Evolutionary conservation across 192 early-diverging fungal genomes (phyloP).

Genomic region (Phlyctochytrium planicorne): DNA sequence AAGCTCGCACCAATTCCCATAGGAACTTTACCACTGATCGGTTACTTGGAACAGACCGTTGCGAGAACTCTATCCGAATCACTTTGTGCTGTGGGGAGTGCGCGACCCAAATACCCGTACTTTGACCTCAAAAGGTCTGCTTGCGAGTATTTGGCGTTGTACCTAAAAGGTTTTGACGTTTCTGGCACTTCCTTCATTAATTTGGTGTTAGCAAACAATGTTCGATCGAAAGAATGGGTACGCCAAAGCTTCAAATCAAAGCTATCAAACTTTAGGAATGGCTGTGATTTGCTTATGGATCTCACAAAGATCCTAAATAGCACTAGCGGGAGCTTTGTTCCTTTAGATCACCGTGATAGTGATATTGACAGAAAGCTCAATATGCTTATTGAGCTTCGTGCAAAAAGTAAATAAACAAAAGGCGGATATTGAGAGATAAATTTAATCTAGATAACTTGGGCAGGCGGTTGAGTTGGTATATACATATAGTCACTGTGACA

Average conservation of each 20-base stretch:
- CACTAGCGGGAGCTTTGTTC: too few species aligned
- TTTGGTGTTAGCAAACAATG: constrained; percentile 45
- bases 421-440: too few species aligned
- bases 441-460: constrained; percentile 20
- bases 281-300: constrained; percentile 38
- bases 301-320: too few species aligned
- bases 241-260: constrained; percentile 31
- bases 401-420: too few species aligned
- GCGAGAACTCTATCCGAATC: constrained; percentile 39
- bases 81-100: constrained; percentile 37
- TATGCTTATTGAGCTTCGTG: too few species aligned
- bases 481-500: constrained; percentile 21
- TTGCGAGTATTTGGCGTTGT: constrained; percentile 47
- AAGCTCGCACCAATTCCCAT: constrained; percentile 35
- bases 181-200: background rate
- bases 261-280: constrained; percentile 34
- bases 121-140: constrained; percentile 40
- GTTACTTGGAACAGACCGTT: constrained; percentile 56
- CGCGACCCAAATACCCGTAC: constrained; percentile 54
- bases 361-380: too few species aligned
- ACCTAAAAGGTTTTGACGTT: constrained; percentile 45
- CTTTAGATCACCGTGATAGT: too few species aligned
- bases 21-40: constrained; percentile 45
- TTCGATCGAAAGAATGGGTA: constrained; percentile 41
- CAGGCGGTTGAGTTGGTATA: constrained; percentile 19